Evolutionary conservation across 164 flowering plant genomes (phyloP).

Genomic region (Vitis amurensis): DNA sequence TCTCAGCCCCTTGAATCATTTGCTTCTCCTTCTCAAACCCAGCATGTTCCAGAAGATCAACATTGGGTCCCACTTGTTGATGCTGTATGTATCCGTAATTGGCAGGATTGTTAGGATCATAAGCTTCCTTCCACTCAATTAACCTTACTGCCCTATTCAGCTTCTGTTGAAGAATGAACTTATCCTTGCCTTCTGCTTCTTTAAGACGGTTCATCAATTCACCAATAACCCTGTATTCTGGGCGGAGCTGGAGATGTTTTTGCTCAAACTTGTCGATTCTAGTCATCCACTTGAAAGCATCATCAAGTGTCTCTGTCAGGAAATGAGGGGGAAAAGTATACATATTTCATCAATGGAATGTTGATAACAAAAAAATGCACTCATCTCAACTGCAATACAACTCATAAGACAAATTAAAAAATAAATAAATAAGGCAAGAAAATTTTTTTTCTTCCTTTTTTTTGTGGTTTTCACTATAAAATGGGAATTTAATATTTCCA

Average conservation of each 20-base stretch:
- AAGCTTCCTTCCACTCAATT: slow-evolving; percentile 75
- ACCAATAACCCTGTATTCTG: slow-evolving; percentile 77
- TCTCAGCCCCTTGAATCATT: slow-evolving; percentile 24
- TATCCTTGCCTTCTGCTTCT: slow-evolving; percentile 62
- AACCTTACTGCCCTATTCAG: slow-evolving; percentile 79
- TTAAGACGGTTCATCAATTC: slow-evolving; percentile 81
- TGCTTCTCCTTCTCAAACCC: slow-evolving; percentile 40
- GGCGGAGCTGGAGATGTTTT: slow-evolving; percentile 56
- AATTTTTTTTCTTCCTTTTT: too few species aligned
- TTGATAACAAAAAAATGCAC: not conserved
- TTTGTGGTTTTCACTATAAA: too few species aligned
- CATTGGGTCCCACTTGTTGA: slow-evolving; percentile 41
- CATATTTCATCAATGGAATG: not conserved
- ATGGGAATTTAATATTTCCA: too few species aligned
- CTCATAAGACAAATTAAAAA: not conserved
- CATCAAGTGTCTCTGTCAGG: slow-evolving; percentile 65
- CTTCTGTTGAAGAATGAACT: slow-evolving; percentile 78
- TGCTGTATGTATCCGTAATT: slow-evolving; percentile 72
- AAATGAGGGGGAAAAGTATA: not conserved
- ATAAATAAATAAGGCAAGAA: too few species aligned
- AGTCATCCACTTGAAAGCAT: slow-evolving; percentile 59
- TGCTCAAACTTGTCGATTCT: slow-evolving; percentile 83
- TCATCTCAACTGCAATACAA: not conserved
- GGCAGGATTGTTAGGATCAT: slow-evolving; percentile 83
- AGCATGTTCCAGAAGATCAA: slow-evolving; percentile 28